phyloP scores from a whole-genome alignment of 495 filamentous ascomycete species.

The Daldinia grandis region DNA sequence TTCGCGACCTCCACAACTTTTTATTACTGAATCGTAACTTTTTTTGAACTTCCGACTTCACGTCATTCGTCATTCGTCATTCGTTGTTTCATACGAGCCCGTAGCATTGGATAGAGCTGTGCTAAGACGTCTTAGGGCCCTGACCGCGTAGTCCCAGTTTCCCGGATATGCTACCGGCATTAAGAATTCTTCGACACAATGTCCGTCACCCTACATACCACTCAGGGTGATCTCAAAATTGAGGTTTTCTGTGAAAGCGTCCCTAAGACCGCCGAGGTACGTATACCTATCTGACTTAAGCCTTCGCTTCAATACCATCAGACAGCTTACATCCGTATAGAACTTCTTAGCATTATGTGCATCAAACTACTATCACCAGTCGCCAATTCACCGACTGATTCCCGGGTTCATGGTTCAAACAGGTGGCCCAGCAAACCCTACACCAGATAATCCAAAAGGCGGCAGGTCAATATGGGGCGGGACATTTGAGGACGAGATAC shows the following conservation, averaged over 20 bases:
- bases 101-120: neutral
- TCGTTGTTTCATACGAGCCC: neutral
- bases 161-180: neutral
- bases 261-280: conserved; percentile 84
- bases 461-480: conserved; percentile 85
- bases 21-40: conserved; percentile 28
- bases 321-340: conserved; percentile 52
- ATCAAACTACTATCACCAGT: conserved; percentile 82
- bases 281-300: neutral
- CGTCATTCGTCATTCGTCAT: neutral
- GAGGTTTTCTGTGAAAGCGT: conserved; percentile 96
- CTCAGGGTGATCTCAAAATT: conserved; percentile 89
- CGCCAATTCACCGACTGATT: conserved; percentile 91
- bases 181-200: conserved; percentile 48
- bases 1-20: conserved; percentile 18
- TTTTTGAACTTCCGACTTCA: conserved; percentile 30
- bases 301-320: neutral
- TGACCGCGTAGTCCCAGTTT: neutral
- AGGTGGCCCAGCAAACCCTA: conserved; percentile 75
- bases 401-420: conserved; percentile 93
- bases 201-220: conserved; percentile 84
- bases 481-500: conserved; percentile 91
- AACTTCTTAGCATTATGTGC: conserved; percentile 98
- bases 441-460: conserved; percentile 72
- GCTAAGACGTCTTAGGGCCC: neutral